Base-by-base conservation (phyloP, 176 grass and related monocot genomes). In the Oropetium thomaeum region DNA sequence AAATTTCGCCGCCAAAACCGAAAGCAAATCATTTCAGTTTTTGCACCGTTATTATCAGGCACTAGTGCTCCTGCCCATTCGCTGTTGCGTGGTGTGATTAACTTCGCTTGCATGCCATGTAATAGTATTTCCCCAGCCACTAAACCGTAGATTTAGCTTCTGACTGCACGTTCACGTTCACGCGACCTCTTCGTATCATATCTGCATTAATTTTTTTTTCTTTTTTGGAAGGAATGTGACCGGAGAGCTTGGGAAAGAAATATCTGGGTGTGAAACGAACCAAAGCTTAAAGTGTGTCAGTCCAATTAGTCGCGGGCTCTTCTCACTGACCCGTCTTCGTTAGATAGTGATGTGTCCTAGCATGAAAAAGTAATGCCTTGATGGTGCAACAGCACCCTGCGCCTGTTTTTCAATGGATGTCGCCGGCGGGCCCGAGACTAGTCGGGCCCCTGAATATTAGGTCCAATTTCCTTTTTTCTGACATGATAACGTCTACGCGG, bases 241-340 rank as follows among this genome's bases (percentile, higher is more conserved):
- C 8, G 1, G 15, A 30, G 20, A 30, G 20, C 4, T 22, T 12
- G 12, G n/a, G 38, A 76, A 77, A 70, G 38, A 76, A 77, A 70
- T 71, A 71, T 57, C 67, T 4, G 60, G 3, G 79, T 87, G 79
- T 82, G 79, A 82, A 87, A 49, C 25, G 59, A 72, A 59, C 67
- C 59, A 0, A 28, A 72, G 9, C 39, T 64, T 71, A 25, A 71
- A 76, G 39, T 26, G 9, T 30, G 14, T 33, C 72, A 7, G 65
- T 65, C 40, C 78, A 47, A 31, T 5, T 39, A 60, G 2, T 47
- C 14, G n/a, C 59, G 1, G 5, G 43, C 43, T 38, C 60, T 49
- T 11, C 38, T 76, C 57, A 13, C 28, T 14, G 0, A 47, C 58
- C 71, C 59, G 51, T 69, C 68, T 54, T 38, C 60, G 11, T 11